Evolutionary conservation across 371 early-diverging fungal species (phyloP).

Genomic region (Mucor sp.): DNA sequence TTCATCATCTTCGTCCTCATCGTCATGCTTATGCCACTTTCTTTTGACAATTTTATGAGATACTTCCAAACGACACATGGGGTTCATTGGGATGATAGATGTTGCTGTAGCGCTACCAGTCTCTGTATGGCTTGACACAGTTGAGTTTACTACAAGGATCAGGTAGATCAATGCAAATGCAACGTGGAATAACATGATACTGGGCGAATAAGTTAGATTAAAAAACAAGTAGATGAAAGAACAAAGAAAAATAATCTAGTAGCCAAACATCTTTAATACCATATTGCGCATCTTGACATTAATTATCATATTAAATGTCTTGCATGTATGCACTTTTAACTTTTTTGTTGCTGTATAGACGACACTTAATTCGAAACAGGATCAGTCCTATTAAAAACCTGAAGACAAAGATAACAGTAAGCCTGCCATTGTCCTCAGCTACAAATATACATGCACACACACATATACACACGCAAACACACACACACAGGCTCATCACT

Average conservation of each 20-base stretch:
- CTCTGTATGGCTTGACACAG: background rate
- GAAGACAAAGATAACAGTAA: background rate
- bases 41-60: background rate
- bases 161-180: background rate
- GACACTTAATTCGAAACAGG: background rate
- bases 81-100: background rate
- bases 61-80: background rate
- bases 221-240: background rate
- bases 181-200: background rate
- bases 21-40: background rate
- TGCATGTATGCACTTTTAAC: background rate
- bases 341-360: background rate
- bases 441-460: background rate
- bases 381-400: background rate
- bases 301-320: background rate
- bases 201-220: background rate
- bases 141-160: background rate
- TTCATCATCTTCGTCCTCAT: background rate
- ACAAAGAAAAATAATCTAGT: background rate
- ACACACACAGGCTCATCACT: background rate
- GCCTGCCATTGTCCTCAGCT: background rate
- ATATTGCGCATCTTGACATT: background rate
- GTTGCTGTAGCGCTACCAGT: background rate
- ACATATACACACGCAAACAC: background rate
- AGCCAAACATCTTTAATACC: too few species aligned